Evolutionary conservation across 139 green algal genomes (phyloP), one percentile per base, ranked within the genome.

Genomic region (Chlamydomonas sphaeroides): DNA sequence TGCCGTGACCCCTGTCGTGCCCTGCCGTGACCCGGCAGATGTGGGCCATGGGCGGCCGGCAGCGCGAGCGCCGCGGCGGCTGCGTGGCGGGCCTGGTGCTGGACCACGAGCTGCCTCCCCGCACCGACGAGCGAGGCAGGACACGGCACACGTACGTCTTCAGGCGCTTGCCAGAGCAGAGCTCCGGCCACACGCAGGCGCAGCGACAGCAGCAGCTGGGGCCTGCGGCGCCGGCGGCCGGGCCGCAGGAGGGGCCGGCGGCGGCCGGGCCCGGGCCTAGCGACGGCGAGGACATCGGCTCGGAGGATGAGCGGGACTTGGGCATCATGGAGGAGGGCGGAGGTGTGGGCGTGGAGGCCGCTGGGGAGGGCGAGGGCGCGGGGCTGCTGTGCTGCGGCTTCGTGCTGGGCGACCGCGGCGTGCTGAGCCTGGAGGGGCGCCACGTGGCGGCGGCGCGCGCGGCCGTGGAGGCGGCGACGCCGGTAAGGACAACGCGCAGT

Each of bases 381-480:
- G 79, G 84, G 32, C 42, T 85, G 65, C 38, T 85, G 38, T 39
- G 65, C 6, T 65, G 32, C 20, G 81, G 85, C 65, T 89, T 95
- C 33, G 33, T 33, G 0, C 74, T 84, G 20, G 94, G 94, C 0
- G 94, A 97, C 66, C 86, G 91, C 70, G 83, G 84, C 30, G 65
- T 96, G 63, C 88, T 97, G 35, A 88, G 92, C 59, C 62, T 96
- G 61, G 94, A 97, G 49, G 94, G 93, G 15, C 38, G 72, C 5
- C 88, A 91, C 53, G 57, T 84, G 1, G 75, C 65, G 6, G 62
- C 84, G 1, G 88, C 85, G 0, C 78, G 88, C 4, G 84, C 91
- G 10, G 79, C 70, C 0, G 85, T 90, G 30, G 62, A n/a, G 1
- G 66, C 65, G 15, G 84, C 89, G 0, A 72, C 39, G 0, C 51